Evolutionary conservation across 202 grass and related monocot genomes (phyloP).

Genomic region (Panicum hallii): DNA sequence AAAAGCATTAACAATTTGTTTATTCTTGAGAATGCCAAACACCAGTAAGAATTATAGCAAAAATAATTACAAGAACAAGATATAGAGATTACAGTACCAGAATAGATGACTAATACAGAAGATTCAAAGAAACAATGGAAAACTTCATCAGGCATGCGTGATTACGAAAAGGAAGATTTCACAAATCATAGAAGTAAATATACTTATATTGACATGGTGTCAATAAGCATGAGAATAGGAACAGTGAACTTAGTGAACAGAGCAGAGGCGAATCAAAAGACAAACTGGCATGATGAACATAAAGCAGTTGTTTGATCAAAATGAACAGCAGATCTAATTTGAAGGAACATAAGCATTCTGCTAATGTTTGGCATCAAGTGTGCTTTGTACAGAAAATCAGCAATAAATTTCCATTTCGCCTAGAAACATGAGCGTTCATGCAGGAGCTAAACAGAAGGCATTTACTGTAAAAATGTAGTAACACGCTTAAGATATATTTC

Average conservation of each 20-base stretch:
- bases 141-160: background rate
- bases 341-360: background rate
- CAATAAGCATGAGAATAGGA: background rate
- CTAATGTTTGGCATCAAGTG: slow-evolving; percentile 1
- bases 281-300: background rate
- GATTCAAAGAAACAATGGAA: background rate
- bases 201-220: background rate
- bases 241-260: background rate
- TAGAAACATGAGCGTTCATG: background rate
- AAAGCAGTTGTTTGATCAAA: slow-evolving; percentile 13
- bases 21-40: slow-evolving; percentile 17
- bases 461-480: background rate
- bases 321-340: background rate
- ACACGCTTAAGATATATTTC: slow-evolving; percentile 11
- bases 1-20: slow-evolving; percentile 45
- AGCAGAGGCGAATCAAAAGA: slow-evolving; percentile 35
- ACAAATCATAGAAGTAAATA: background rate
- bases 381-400: background rate
- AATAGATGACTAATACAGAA: slow-evolving; percentile 8
- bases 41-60: background rate
- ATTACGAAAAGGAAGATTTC: background rate
- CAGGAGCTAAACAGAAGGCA: background rate
- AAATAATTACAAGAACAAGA: background rate
- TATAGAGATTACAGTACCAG: background rate
- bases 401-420: background rate